Conservation (phyloP, 495 filamentous ascomycete genomes). For the Tuber calosporum region DNA sequence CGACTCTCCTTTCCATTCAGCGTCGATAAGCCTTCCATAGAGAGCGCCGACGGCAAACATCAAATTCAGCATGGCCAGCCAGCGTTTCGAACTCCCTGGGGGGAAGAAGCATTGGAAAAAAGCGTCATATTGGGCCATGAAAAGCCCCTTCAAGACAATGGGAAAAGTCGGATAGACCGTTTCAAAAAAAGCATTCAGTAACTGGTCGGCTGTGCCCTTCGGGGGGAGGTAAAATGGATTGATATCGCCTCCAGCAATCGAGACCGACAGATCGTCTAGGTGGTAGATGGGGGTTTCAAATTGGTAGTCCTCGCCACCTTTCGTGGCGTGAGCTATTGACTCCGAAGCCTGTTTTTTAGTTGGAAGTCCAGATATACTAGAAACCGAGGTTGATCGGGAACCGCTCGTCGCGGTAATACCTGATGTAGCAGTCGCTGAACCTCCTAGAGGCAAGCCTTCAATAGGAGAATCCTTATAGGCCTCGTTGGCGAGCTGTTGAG, state of each 20-base stretch:
- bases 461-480: constrained; percentile 27
- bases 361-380: constrained; percentile 21
- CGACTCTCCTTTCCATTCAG: constrained; percentile 46
- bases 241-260: constrained; percentile 45
- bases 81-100: constrained; percentile 46
- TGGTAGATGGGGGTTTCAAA: constrained; percentile 49
- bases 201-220: constrained; percentile 48
- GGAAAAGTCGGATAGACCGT: constrained; percentile 58
- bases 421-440: constrained; percentile 31
- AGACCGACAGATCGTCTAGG: constrained; percentile 50
- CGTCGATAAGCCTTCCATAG: constrained; percentile 48
- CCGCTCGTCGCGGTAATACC: constrained; percentile 27
- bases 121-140: constrained; percentile 43
- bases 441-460: constrained; percentile 38
- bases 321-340: constrained; percentile 40
- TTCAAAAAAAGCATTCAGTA: constrained; percentile 54
- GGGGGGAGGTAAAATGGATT: constrained; percentile 50
- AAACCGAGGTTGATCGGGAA: constrained; percentile 36
- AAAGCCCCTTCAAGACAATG: constrained; percentile 52
- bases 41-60: constrained; percentile 57
- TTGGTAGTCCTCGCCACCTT: constrained; percentile 41
- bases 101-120: constrained; percentile 45
- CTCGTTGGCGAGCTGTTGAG: constrained; percentile 36
- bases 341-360: constrained; percentile 20
- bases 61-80: constrained; percentile 56